Conservation (phyloP, 805 yeast species). For the Wickerhamiella azyma region DNA sequence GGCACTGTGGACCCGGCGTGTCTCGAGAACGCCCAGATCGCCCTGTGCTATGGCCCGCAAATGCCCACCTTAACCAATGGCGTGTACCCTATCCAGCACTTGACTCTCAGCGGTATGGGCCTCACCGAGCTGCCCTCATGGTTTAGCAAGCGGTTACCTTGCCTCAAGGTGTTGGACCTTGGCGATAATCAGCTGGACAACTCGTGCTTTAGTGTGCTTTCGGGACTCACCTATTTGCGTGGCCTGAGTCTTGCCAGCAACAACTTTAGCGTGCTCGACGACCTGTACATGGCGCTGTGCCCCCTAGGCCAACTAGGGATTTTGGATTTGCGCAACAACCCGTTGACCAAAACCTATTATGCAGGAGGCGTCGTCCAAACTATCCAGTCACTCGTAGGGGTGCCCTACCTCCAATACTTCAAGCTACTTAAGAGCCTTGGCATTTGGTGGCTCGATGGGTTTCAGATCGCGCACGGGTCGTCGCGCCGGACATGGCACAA, state of each 20-base stretch:
- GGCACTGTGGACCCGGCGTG: background rate
- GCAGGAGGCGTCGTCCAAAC: background rate
- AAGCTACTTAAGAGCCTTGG: constrained; percentile 1
- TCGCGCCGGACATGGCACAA: background rate
- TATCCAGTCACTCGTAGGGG: background rate
- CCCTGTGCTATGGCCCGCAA: background rate
- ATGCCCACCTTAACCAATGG: background rate
- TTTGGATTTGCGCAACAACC: background rate
- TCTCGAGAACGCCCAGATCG: background rate
- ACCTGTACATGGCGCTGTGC: background rate
- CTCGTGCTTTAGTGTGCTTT: background rate
- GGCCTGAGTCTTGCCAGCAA: background rate
- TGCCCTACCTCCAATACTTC: background rate
- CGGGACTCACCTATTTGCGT: background rate
- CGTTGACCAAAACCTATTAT: background rate
- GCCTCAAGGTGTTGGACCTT: background rate
- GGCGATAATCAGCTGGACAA: background rate
- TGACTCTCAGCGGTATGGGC: background rate
- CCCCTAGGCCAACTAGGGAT: background rate
- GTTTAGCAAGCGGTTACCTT: background rate
- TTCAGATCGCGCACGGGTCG: background rate
- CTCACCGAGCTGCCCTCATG: background rate
- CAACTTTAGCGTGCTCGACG: background rate
- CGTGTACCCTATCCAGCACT: background rate
- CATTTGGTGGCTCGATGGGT: constrained; percentile 4